phyloP scores from a whole-genome alignment of 2,329 filamentous ascomycete genomes.

The Colletotrichum filicis region DNA sequence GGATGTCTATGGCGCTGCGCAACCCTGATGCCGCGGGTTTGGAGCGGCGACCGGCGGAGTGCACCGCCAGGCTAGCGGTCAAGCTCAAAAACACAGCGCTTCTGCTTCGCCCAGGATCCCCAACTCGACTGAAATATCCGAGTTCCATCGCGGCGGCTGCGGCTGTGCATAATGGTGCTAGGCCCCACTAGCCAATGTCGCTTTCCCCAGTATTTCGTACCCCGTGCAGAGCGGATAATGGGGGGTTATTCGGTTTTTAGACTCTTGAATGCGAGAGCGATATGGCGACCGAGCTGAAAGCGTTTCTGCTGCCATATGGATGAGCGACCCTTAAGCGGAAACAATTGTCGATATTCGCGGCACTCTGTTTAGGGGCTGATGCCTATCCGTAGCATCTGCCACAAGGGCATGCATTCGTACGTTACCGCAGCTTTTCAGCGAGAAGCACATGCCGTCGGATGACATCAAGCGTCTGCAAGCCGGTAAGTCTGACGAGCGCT shows the following conservation, averaged over 20 bases:
- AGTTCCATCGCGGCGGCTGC: slow-evolving; percentile 22
- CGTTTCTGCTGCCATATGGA: not conserved
- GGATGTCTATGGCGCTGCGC: slow-evolving; percentile 21
- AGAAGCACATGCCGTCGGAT: slow-evolving; percentile 16
- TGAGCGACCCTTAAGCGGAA: not conserved
- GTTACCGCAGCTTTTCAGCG: not conserved
- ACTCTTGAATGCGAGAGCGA: slow-evolving; percentile 22
- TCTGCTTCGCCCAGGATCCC: slow-evolving; percentile 1
- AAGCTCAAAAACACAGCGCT: too few relatives aligned
- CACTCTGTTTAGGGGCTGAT: not conserved
- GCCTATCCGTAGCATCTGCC: not conserved
- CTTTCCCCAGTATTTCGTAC: not conserved
- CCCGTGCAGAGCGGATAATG: slow-evolving; percentile 1
- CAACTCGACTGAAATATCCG: slow-evolving; percentile 6
- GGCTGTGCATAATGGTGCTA: slow-evolving; percentile 29
- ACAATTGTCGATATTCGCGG: slow-evolving; percentile 1
- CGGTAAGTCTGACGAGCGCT: slow-evolving; percentile 5
- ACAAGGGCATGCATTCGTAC: not conserved
- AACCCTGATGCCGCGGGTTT: slow-evolving; percentile 24
- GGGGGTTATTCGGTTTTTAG: not conserved
- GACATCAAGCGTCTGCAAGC: slow-evolving; percentile 26
- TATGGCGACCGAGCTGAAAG: not conserved
- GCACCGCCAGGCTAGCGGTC: slow-evolving; percentile 23
- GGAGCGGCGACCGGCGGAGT: slow-evolving; percentile 15
- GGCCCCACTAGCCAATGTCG: not conserved